Evolutionary conservation across 1,139 yeast genomes (phyloP).

Genomic region (Candida sanyaensis): DNA sequence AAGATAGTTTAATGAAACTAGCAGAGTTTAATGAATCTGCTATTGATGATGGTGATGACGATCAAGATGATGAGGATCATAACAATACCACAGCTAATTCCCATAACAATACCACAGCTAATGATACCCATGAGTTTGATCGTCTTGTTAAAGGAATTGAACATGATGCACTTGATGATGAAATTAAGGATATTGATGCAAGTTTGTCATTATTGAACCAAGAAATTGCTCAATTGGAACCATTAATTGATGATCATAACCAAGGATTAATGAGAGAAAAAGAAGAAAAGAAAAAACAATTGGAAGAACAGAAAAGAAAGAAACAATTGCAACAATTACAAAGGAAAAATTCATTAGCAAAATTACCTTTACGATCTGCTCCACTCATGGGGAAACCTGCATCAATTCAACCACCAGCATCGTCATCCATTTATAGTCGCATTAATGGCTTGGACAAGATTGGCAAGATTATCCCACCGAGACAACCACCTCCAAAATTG

Average conservation of each 20-base stretch:
- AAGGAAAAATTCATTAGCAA: constrained; percentile 13
- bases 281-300: constrained; percentile 21
- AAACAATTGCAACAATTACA: constrained; percentile 22
- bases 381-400: constrained; percentile 49
- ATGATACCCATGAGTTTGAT: constrained; percentile 13
- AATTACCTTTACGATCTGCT: constrained; percentile 17
- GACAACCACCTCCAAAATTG: constrained; percentile 40
- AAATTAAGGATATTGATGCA: constrained; percentile 22
- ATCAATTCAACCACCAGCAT: constrained; percentile 49
- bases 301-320: constrained; percentile 25
- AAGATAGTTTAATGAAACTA: constrained; percentile 21
- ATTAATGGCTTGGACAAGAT: constrained; percentile 9
- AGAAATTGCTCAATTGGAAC: constrained; percentile 43
- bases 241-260: constrained; percentile 39
- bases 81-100: too few species aligned
- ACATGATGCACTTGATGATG: constrained; percentile 17
- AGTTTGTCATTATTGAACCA: constrained; percentile 37
- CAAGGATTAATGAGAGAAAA: constrained; percentile 28
- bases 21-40: constrained; percentile 30
- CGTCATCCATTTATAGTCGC: constrained; percentile 15
- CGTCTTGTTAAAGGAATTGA: constrained; percentile 21
- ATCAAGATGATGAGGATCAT: constrained; percentile 23
- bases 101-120: background rate
- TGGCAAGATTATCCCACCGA: constrained; percentile 15
- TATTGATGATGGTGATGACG: constrained; percentile 41